phyloP scores from a whole-genome alignment of 208 protist genomes.

The Dictyostelium gargantuum region DNA sequence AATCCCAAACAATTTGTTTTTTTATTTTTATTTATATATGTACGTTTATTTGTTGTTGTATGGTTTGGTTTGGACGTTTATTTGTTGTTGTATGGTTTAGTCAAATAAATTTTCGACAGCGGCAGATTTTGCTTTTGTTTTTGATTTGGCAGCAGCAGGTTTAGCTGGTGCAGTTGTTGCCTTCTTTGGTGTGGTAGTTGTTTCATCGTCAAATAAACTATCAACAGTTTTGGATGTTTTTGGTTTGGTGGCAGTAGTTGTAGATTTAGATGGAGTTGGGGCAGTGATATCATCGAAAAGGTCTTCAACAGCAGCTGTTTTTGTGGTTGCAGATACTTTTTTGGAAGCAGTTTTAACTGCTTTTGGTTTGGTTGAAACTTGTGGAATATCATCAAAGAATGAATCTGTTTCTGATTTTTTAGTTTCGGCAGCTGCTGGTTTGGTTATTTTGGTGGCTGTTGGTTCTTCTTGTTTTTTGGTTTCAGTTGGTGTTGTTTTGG shows the following conservation, averaged over 20 bases:
- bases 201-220: not conserved
- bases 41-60: too few species aligned
- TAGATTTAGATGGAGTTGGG: too few species aligned
- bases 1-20: too few species aligned
- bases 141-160: not conserved
- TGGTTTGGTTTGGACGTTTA: too few species aligned
- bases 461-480: not conserved
- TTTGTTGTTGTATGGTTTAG: not conserved
- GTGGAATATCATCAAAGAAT: conserved; percentile 9
- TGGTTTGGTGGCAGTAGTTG: not conserved
- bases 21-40: too few species aligned
- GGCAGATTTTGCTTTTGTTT: not conserved
- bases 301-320: not conserved
- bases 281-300: not conserved
- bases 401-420: not conserved
- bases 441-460: not conserved
- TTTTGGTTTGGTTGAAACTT: not conserved
- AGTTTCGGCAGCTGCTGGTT: not conserved
- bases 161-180: not conserved
- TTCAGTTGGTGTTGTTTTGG: not conserved
- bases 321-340: not conserved
- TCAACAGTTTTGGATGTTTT: not conserved
- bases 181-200: not conserved
- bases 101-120: conserved; percentile 27
- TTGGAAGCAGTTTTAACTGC: not conserved